A percentile compares a stretch with the other conserved stretches of the same genome.
These are phyloP conservation scores for Fomitopsis schrenkii DNA, from an alignment of 1,284 basidiomycete species.

Conservation along the genomic window DNA sequence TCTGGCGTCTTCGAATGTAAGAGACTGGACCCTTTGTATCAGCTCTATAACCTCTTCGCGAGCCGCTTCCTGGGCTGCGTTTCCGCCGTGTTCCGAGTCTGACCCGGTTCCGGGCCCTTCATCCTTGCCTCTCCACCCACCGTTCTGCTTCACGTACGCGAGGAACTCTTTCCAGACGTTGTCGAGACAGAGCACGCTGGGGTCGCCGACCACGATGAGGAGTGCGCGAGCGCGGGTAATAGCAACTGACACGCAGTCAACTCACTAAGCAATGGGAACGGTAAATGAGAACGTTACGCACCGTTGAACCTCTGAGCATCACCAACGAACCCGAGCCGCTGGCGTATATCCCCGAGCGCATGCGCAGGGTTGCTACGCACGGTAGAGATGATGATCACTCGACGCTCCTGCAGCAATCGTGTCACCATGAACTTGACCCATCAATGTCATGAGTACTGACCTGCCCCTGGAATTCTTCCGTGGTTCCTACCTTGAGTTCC, in stretches of 20 bases:
- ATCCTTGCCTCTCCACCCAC: slow-evolving; percentile 44
- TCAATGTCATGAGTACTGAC: slow-evolving; percentile 27
- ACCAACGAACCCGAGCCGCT: slow-evolving; percentile 43
- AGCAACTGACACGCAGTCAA: slow-evolving; percentile 20
- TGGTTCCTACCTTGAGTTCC: slow-evolving; percentile 49
- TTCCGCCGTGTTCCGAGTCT: neutral
- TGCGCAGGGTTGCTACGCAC: slow-evolving; percentile 37
- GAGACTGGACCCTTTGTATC: slow-evolving; percentile 38
- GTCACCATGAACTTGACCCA: neutral
- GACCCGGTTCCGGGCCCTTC: neutral
- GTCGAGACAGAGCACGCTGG: slow-evolving; percentile 44
- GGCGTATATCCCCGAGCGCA: slow-evolving; percentile 35
- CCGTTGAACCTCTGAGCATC: slow-evolving; percentile 43
- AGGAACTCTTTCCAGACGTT: slow-evolving; percentile 49
- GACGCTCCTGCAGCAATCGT: slow-evolving; percentile 32
- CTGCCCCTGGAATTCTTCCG: slow-evolving; percentile 63
- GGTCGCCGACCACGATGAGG: slow-evolving; percentile 55
- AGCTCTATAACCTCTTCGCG: slow-evolving; percentile 49
- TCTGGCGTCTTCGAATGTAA: slow-evolving; percentile 31
- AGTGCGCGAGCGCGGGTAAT: slow-evolving; percentile 53
- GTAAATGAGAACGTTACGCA: slow-evolving; percentile 11
- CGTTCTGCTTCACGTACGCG: slow-evolving; percentile 41
- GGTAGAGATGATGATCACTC: slow-evolving; percentile 42
- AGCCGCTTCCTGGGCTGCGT: slow-evolving; percentile 26
- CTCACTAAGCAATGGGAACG: neutral